Evolutionary conservation across 495 filamentous ascomycete species (phyloP), one percentile per base, ranked within the genome.

Genomic region (Penicillium flavigenum): DNA sequence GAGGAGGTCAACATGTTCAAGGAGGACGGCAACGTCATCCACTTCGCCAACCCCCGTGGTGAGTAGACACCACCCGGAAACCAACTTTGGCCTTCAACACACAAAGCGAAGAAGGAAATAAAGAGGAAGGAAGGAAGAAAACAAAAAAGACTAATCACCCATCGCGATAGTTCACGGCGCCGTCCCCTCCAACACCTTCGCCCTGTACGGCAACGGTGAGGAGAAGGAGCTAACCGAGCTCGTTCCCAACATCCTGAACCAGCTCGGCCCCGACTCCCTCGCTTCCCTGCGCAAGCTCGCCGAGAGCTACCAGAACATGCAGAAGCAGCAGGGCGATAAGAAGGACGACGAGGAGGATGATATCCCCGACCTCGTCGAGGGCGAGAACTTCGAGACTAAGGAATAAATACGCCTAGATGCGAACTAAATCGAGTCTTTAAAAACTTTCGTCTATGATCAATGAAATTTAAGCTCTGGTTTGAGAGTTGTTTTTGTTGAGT

Each of bases 1-100:
- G 94, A 98, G 85, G 94, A 98, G 81, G 94, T 98, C 72, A 98
- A 98, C 86, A 98, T 98, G 95, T 98, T 98, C 87, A 98, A 98
- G 86, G 88, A 89, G 75, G 94, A 98, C 69, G 94, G 94, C 67
- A 98, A 98, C 77, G 94, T 98, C 75, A 98, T 98, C 73, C 94
- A 98, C 84, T 98, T 98, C 75, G 86, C 90, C 68, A 89, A 89
- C 62, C 94, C 94, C 51, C 97, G 96, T 80, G 94, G 94, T 98
- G 75, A 65, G 81, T 80, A 41, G 24, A 47, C 4, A 22, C 26
- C 52, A 26, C 14, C 47, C 11, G 16, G 36, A 17, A 17, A n/a
- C 36, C 36, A 11, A n/a, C 36, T 17, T 17, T 39, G 36, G 2
- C 2, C n/a, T 17, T 38, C 55, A 31, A 60, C 41, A 17, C 32